A percentile compares a stretch with the other conserved stretches of the same genome.
Conservation (phyloP, 257 asterid species). For the Knoxia roxburghii region DNA sequence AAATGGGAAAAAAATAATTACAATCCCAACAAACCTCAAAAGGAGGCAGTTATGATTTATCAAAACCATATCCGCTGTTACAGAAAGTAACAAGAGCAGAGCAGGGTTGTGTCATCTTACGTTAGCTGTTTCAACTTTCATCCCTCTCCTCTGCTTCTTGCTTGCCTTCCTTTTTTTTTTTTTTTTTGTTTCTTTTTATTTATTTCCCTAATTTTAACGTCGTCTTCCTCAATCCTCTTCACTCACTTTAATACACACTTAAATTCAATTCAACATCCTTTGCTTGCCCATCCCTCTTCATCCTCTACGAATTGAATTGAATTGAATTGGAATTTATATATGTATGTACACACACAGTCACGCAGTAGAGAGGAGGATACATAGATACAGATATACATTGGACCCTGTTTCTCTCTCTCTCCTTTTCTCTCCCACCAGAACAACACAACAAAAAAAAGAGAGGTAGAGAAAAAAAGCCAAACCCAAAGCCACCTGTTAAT, state of each 20-base stretch:
- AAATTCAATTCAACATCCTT: conserved; percentile 1
- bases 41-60: conserved; percentile 37
- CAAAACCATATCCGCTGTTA: conserved; percentile 36
- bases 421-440: not conserved
- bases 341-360: not conserved
- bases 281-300: not conserved
- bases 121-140: conserved; percentile 14
- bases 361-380: not conserved
- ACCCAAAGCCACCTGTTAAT: conserved; percentile 39
- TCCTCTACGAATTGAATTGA: too few relatives aligned
- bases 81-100: conserved; percentile 30
- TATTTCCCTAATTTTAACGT: conserved; percentile 19
- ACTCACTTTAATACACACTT: conserved; percentile 14
- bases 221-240: not conserved
- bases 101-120: conserved; percentile 33
- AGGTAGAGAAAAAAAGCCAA: conserved; percentile 34
- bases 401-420: conserved; percentile 3
- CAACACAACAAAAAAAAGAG: conserved; percentile 19
- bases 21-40: conserved; percentile 44
- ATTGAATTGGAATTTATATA: too few relatives aligned
- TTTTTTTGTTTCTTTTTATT: not conserved
- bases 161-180: too few relatives aligned
- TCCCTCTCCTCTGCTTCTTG: too few relatives aligned
- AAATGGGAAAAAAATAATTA: conserved; percentile 18
- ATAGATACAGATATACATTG: not conserved